Base-by-base conservation (phyloP, 306 rosid genomes). In the Rosa multiflora region DNA sequence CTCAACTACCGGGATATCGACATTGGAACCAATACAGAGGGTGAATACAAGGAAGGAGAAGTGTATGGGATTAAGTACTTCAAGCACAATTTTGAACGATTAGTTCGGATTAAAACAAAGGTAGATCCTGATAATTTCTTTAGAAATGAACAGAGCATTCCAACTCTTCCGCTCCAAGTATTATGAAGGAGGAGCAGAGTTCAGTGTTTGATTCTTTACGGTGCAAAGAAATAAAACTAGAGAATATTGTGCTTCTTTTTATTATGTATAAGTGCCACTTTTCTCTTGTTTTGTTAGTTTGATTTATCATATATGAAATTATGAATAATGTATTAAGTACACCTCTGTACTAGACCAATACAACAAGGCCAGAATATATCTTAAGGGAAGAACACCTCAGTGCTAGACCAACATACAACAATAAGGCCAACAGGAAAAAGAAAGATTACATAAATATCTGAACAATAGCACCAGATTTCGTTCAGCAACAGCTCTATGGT, bases 1-100 rank as follows among this genome's bases (percentile, higher is more conserved):
- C 61, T 78, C 15, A 86, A 85, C 79, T 90, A 91, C 43, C 83
- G 88, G 59, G 97, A 93, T 51, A 80, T 91, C 21, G 98, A 91
- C 8, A 43, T 91, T 6, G 98, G 98, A 3, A 70, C 43, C 37
- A 83, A 49, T 35, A 1, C 3, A 0, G 11, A 70, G 23, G 80
- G 81, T 18, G 73, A 8, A n/a, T 53, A 48, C 23, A 39, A 3
- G 5, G 78, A 79, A 63, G 83, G 78, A 6, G 72, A 58, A 55
- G 83, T 83, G 8, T 86, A 81, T 21, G 85, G 89, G 20, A 39
- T 5, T 2, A 86, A 55, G 74, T 86, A 80, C 51, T 86, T 81
- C 35, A 78, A 72, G 72, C 67, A 66, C 4, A 86, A 83, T 67
- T 86, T 77, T 47, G 77, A 83, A 4, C 71, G 83, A 52, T 42